Evolutionary conservation across 225 moss, liverwort and hornwort species (phyloP).

Genomic region (Polytrichum commune): DNA sequence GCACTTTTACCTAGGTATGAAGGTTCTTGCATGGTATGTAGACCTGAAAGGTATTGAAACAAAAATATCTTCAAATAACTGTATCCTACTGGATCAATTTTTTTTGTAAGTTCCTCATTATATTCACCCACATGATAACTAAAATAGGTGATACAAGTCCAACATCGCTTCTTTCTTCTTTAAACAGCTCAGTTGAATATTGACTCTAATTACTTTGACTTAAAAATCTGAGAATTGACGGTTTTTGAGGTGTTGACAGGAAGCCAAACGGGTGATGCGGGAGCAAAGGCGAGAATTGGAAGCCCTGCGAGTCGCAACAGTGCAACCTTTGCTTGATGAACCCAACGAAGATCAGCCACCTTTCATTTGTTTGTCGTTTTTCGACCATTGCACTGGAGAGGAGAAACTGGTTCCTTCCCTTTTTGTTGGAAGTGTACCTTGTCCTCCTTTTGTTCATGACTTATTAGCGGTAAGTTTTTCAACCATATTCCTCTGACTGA

Average conservation of each 20-base stretch:
- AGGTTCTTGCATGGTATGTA: too few relatives aligned
- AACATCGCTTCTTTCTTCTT: neutral
- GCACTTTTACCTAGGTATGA: too few relatives aligned
- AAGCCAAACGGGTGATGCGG: conserved; percentile 48
- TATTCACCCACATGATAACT: too few relatives aligned
- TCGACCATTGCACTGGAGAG: conserved; percentile 60
- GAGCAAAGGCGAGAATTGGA: conserved; percentile 46
- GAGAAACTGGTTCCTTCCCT: conserved; percentile 64
- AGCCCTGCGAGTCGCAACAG: conserved; percentile 45
- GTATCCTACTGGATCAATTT: too few relatives aligned
- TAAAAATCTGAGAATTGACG: neutral
- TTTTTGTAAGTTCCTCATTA: too few relatives aligned
- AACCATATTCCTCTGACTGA: too few relatives aligned
- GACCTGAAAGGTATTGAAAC: too few relatives aligned
- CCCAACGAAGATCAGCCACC: conserved; percentile 39
- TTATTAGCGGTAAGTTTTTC: conserved; percentile 27
- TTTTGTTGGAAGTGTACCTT: conserved; percentile 53
- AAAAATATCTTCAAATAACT: too few relatives aligned
- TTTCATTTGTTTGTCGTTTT: conserved; percentile 54
- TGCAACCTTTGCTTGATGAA: conserved; percentile 61
- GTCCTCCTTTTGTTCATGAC: conserved; percentile 55
- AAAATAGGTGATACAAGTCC: too few relatives aligned
- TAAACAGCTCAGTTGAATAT: conserved; percentile 14
- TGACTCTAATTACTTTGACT: neutral
- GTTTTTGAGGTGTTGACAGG: conserved; percentile 35